These are phyloP conservation scores for Globisporangium irregulare DNA, from an alignment of 352 stramenopile genomes.

Conservation along the genomic window DNA sequence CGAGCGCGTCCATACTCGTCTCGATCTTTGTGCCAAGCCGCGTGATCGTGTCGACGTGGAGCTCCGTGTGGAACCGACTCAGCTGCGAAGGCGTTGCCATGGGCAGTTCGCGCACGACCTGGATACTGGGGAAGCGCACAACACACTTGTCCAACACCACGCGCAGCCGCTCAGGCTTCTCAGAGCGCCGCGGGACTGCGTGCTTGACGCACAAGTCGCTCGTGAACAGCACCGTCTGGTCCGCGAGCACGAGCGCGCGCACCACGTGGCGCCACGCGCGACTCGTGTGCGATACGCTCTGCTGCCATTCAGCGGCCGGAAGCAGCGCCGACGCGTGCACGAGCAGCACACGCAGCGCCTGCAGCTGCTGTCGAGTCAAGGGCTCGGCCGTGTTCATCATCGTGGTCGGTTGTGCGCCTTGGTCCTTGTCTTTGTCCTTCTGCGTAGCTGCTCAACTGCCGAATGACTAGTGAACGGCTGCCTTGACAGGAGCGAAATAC, in stretches of 20 bases:
- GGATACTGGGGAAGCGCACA: conserved; percentile 32
- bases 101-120: conserved; percentile 23
- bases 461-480: not conserved
- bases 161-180: conserved; percentile 54
- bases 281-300: conserved; percentile 16
- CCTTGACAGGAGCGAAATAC: not conserved
- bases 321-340: not conserved
- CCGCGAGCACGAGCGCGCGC: conserved; percentile 24
- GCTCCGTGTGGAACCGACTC: conserved; percentile 48
- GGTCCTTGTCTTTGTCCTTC: not conserved
- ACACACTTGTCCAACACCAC: conserved; percentile 34
- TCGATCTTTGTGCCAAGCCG: conserved; percentile 55
- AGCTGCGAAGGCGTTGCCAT: conserved; percentile 47
- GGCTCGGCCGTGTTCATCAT: conserved; percentile 18
- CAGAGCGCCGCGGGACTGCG: conserved; percentile 32
- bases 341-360: conserved; percentile 4
- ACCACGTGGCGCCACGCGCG: conserved; percentile 28
- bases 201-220: conserved; percentile 51
- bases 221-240: conserved; percentile 40
- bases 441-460: not conserved
- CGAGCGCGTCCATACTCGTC: conserved; percentile 53
- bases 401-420: not conserved
- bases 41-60: conserved; percentile 54
- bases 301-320: not conserved
- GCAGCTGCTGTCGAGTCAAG: not conserved